Conservation (phyloP, 208 protist genomes). For the Balamuthia mandrillaris region DNA sequence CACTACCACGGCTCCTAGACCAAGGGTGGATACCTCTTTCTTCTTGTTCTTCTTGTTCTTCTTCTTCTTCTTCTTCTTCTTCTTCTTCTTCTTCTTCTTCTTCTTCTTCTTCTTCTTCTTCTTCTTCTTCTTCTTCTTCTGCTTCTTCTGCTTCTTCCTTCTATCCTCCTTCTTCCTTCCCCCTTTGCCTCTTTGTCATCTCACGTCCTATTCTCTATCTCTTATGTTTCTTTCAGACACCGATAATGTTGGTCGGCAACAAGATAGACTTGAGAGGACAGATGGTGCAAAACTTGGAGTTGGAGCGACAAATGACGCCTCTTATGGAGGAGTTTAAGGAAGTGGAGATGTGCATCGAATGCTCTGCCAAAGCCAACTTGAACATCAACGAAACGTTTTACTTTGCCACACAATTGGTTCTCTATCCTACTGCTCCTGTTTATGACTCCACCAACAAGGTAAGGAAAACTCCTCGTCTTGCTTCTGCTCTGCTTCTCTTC, state of each 20-base stretch:
- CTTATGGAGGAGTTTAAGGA: conserved; percentile 46
- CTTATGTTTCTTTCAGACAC: background rate
- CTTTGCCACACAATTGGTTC: conserved; percentile 11
- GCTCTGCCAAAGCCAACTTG: background rate
- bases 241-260: conserved; percentile 30
- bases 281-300: background rate
- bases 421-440: conserved; percentile 26
- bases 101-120: background rate
- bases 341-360: conserved; percentile 43
- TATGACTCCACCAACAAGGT: too few relatives aligned
- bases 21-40: too few relatives aligned
- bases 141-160: background rate
- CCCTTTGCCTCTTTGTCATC: background rate
- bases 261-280: conserved; percentile 38
- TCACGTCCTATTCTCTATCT: background rate
- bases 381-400: conserved; percentile 47
- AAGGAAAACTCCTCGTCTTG: too few relatives aligned
- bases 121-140: background rate
- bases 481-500: too few relatives aligned
- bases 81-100: background rate
- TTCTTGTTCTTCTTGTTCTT: conserved; percentile 8
- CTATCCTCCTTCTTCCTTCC: background rate
- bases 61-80: background rate
- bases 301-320: conserved; percentile 24
- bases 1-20: too few relatives aligned